phyloP scores from a whole-genome alignment of 257 asterid genomes.

The Solanum corneliomulleri region DNA sequence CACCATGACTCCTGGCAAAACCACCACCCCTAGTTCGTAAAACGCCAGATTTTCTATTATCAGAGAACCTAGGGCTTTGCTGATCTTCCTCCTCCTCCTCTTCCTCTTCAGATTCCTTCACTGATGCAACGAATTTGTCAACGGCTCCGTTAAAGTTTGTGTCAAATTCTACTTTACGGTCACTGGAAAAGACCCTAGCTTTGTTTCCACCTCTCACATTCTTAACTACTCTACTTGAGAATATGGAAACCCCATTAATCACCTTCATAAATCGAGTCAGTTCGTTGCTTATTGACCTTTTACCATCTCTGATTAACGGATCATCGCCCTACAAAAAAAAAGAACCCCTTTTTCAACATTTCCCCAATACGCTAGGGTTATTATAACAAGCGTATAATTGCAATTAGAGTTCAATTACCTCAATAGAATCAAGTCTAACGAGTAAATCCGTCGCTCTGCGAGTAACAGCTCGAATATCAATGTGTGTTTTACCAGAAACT shows the following conservation, averaged over 20 bases:
- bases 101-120: constrained; percentile 20
- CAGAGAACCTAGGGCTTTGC: constrained; percentile 9
- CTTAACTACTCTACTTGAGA: constrained; percentile 21
- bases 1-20: neutral
- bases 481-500: constrained; percentile 22
- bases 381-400: neutral
- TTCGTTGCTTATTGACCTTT: constrained; percentile 41
- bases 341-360: neutral
- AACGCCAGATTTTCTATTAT: constrained; percentile 8
- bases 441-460: constrained; percentile 40
- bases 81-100: constrained; percentile 25
- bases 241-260: constrained; percentile 25
- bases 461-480: constrained; percentile 28
- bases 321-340: constrained; percentile 53
- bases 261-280: constrained; percentile 41
- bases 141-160: constrained; percentile 7
- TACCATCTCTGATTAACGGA: constrained; percentile 78
- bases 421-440: constrained; percentile 46
- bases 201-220: constrained; percentile 22
- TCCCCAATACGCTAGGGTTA: neutral
- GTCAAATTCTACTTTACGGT: neutral
- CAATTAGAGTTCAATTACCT: constrained; percentile 27
- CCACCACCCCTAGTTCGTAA: neutral
- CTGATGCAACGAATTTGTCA: neutral
- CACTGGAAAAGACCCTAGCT: constrained; percentile 5